Percentiles rank a stretch among this genome's conserved stretches.
Evolutionary conservation across 192 early-diverging fungal species (phyloP).

Genomic region (Entophlyctis luteolus): DNA sequence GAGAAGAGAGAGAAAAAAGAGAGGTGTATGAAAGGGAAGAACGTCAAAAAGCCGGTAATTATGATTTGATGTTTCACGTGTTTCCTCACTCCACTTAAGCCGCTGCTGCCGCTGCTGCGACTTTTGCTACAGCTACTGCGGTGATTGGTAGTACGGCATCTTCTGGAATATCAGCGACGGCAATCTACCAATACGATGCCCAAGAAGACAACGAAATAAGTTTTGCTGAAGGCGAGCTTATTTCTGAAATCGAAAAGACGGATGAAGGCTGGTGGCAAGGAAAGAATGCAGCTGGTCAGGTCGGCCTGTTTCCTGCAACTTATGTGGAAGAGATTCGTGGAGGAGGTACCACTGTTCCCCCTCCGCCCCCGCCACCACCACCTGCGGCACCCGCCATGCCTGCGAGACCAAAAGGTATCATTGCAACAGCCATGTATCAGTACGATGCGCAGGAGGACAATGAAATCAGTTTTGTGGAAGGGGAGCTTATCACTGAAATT

Average conservation of each 20-base stretch:
- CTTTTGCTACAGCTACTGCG: slow-evolving; percentile 8
- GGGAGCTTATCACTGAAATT: slow-evolving; percentile 72
- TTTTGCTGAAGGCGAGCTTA: slow-evolving; percentile 77
- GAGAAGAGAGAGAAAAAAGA: slow-evolving; percentile 26
- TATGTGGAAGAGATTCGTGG: slow-evolving; percentile 34
- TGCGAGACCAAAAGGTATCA: not conserved
- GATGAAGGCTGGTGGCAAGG: slow-evolving; percentile 95
- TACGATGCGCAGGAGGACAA: slow-evolving; percentile 83
- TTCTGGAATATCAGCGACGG: slow-evolving; percentile 52
- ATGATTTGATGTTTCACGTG: not conserved
- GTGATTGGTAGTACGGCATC: slow-evolving; percentile 14
- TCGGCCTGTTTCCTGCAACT: slow-evolving; percentile 79
- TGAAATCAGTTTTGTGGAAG: slow-evolving; percentile 77
- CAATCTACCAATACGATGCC: slow-evolving; percentile 71
- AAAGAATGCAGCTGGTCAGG: slow-evolving; percentile 64
- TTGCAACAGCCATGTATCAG: slow-evolving; percentile 57
- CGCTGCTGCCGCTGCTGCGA: slow-evolving; percentile 11
- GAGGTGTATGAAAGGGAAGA: slow-evolving; percentile 23
- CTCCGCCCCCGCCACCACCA: not conserved
- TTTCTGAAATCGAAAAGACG: slow-evolving; percentile 71
- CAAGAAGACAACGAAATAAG: slow-evolving; percentile 81
- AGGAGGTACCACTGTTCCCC: not conserved
- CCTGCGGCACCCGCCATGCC: not conserved
- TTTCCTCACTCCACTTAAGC: slow-evolving; percentile 8
- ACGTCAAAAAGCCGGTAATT: slow-evolving; percentile 37